Conservation (phyloP, 2,329 filamentous ascomycete genomes). For the Epichloe scottii region DNA sequence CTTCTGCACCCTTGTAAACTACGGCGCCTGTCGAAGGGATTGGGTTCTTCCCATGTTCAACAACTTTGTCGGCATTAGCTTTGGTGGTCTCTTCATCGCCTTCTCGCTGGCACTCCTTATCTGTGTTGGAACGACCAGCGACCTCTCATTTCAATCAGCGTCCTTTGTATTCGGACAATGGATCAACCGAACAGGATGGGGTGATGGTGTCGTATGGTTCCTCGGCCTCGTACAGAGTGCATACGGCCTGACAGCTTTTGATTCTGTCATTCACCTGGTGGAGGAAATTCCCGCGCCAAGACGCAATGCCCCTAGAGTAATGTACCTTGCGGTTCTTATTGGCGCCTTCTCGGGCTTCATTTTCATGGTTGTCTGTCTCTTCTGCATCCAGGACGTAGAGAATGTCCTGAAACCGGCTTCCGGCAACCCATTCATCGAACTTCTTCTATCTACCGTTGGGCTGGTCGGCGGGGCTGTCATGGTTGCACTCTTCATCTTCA, state of each 20-base stretch:
- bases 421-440: conserved; percentile 36
- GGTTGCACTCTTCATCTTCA: conserved; percentile 40
- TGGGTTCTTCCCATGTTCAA: conserved; percentile 35
- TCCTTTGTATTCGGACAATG: conserved; percentile 40
- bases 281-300: conserved; percentile 42
- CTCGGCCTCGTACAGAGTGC: conserved; percentile 43
- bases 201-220: conserved; percentile 44
- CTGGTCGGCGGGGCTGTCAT: conserved; percentile 29
- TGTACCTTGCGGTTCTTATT: conserved; percentile 38
- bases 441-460: conserved; percentile 25
- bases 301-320: conserved; percentile 36
- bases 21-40: conserved; percentile 34
- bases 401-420: conserved; percentile 25
- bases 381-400: conserved; percentile 35
- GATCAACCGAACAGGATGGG: conserved; percentile 35
- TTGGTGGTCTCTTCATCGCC: conserved; percentile 38
- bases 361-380: conserved; percentile 40
- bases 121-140: conserved; percentile 31
- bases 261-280: conserved; percentile 45
- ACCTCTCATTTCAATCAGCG: conserved; percentile 33
- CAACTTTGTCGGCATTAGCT: conserved; percentile 42
- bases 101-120: conserved; percentile 39
- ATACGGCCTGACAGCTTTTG: conserved; percentile 43
- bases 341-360: conserved; percentile 36
- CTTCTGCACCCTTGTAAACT: conserved; percentile 35